phyloP scores from a whole-genome alignment of 225 moss, liverwort and hornwort species.

The Lunularia cruciata region DNA sequence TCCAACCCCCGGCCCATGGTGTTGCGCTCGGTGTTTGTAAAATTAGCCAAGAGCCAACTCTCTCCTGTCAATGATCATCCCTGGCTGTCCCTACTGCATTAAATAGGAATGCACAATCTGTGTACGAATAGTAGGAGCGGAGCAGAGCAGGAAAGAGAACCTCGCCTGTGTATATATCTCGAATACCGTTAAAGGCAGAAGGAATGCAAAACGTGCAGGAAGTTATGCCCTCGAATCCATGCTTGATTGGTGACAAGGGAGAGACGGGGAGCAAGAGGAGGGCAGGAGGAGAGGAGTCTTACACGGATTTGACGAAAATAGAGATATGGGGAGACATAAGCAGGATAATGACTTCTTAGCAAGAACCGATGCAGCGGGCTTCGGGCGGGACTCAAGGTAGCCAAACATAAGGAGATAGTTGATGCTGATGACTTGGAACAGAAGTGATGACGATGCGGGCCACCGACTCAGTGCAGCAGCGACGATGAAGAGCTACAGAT shows the following conservation, averaged over 20 bases:
- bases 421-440: constrained; percentile 14
- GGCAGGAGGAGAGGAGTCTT: constrained; percentile 14
- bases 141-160: not conserved
- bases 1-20: constrained; percentile 22
- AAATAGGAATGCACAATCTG: constrained; percentile 6
- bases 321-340: constrained; percentile 34
- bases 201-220: constrained; percentile 1
- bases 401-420: constrained; percentile 15
- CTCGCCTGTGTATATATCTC: constrained; percentile 8
- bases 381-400: constrained; percentile 22
- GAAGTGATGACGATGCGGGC: constrained; percentile 15
- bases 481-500: not conserved
- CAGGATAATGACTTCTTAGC: constrained; percentile 15
- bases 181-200: not conserved
- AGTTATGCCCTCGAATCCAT: not conserved
- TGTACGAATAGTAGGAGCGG: not conserved
- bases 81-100: constrained; percentile 10
- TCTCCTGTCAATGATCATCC: constrained; percentile 19
- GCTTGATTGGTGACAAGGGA: not conserved
- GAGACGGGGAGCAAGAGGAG: not conserved
- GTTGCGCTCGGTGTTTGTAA: constrained; percentile 4
- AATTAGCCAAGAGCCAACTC: constrained; percentile 18
- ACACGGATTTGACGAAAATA: constrained; percentile 28
- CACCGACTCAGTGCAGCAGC: constrained; percentile 17
- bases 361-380: constrained; percentile 21